Percentiles rank a stretch among this genome's conserved stretches.
phyloP scores from a whole-genome alignment of 495 filamentous ascomycete species.

The Hamigera avellanea region DNA sequence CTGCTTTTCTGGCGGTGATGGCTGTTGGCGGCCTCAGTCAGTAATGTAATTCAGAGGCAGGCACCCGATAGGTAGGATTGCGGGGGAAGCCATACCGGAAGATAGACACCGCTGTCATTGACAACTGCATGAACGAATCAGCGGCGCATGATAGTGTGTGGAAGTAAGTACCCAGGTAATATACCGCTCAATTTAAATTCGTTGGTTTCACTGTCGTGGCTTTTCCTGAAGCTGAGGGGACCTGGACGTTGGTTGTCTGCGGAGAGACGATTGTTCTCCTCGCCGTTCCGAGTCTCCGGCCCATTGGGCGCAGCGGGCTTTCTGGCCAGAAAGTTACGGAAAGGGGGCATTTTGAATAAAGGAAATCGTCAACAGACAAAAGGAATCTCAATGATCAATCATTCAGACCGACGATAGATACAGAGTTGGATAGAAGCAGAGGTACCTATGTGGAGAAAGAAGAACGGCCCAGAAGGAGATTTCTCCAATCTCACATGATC shows the following conservation, averaged over 20 bases:
- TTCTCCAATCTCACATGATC: constrained; percentile 17
- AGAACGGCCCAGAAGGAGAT: constrained; percentile 1
- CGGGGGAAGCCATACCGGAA: constrained; percentile 53
- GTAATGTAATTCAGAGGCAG: constrained; percentile 5
- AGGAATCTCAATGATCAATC: background rate
- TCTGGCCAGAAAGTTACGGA: constrained; percentile 62
- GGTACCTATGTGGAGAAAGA: background rate
- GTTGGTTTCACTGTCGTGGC: constrained; percentile 44
- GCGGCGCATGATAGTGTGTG: constrained; percentile 2
- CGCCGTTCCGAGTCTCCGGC: constrained; percentile 19
- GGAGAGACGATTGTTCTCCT: constrained; percentile 41
- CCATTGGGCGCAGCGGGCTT: constrained; percentile 38
- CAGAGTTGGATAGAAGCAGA: background rate
- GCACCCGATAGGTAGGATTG: background rate
- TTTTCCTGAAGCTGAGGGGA: constrained; percentile 50
- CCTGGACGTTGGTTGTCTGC: constrained; percentile 17
- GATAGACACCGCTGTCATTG: constrained; percentile 91
- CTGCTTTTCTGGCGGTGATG: constrained; percentile 80
- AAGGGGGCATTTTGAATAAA: constrained; percentile 57
- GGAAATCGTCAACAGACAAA: background rate
- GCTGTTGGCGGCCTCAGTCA: constrained; percentile 37
- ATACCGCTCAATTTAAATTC: constrained; percentile 80
- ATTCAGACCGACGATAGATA: background rate
- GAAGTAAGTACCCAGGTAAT: constrained; percentile 9
- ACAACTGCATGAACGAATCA: constrained; percentile 50